Conservation (phyloP, 2,329 filamentous ascomycete genomes). For the Fusarium staphyleae region DNA sequence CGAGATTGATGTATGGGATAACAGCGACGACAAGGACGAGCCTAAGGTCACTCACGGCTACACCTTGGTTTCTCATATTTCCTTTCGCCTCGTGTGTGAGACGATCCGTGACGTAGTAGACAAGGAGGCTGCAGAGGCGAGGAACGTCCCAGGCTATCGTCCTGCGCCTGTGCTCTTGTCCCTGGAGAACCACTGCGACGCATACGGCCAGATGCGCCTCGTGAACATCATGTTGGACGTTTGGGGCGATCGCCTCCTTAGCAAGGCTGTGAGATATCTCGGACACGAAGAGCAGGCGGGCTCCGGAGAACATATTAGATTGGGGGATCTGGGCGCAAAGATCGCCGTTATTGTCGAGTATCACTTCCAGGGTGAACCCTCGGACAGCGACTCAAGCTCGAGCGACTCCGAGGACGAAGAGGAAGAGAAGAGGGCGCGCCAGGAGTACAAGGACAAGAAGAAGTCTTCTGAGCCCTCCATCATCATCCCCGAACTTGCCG, state of each 20-base stretch:
- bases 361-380: slow-evolving; percentile 62
- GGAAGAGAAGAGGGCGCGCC: slow-evolving; percentile 54
- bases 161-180: slow-evolving; percentile 69
- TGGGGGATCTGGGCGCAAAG: slow-evolving; percentile 67
- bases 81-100: slow-evolving; percentile 70
- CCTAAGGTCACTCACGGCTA: slow-evolving; percentile 76
- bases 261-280: slow-evolving; percentile 62
- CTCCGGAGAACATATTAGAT: slow-evolving; percentile 59
- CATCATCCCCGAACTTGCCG: slow-evolving; percentile 71
- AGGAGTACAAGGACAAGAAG: slow-evolving; percentile 62
- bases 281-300: slow-evolving; percentile 63
- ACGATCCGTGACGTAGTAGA: slow-evolving; percentile 69
- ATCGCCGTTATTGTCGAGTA: slow-evolving; percentile 74
- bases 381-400: slow-evolving; percentile 46
- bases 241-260: slow-evolving; percentile 66
- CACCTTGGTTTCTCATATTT: slow-evolving; percentile 70
- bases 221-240: slow-evolving; percentile 71
- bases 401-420: slow-evolving; percentile 50
- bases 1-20: slow-evolving; percentile 78
- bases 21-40: slow-evolving; percentile 64
- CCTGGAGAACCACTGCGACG: slow-evolving; percentile 71
- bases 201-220: slow-evolving; percentile 65
- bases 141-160: slow-evolving; percentile 45
- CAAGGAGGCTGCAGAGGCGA: slow-evolving; percentile 57
- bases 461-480: slow-evolving; percentile 53